These are phyloP conservation scores for Sordariomycetes sp. DNA, from an alignment of 2,329 filamentous ascomycete genomes.

Conservation along the genomic window DNA sequence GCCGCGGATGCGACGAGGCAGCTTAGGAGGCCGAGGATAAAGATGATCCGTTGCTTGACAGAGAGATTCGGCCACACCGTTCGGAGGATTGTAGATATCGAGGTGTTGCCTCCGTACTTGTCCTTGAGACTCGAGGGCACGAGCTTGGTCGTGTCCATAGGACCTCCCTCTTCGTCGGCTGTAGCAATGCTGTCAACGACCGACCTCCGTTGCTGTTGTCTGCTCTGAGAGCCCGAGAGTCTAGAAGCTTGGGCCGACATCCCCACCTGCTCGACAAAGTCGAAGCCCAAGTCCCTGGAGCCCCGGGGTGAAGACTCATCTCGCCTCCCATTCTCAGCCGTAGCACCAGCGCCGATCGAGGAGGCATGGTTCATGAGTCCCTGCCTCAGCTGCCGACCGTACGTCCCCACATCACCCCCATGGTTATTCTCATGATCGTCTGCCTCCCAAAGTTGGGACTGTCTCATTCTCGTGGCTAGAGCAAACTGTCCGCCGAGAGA, in stretches of 20 bases:
- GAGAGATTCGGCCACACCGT: conserved; percentile 62
- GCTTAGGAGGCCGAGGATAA: conserved; percentile 50
- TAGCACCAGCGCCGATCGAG: not conserved
- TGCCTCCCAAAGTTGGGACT: not conserved
- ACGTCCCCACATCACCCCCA: not conserved
- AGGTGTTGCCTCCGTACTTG: not conserved
- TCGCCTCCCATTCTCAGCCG: not conserved
- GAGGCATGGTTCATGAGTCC: not conserved
- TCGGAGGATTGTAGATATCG: conserved; percentile 34
- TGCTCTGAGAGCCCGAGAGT: not conserved
- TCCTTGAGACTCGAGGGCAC: too few species aligned
- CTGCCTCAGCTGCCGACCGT: not conserved
- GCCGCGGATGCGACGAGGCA: conserved; percentile 54
- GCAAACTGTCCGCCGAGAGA: not conserved
- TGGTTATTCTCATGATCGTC: not conserved
- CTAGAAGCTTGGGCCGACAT: not conserved
- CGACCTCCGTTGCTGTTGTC: not conserved
- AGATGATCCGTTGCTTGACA: conserved; percentile 33
- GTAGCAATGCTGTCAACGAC: not conserved
- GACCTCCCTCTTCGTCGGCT: not conserved
- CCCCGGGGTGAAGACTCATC: not conserved
- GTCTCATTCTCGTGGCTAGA: not conserved
- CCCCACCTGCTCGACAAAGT: not conserved
- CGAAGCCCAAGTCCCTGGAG: not conserved
- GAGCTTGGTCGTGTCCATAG: not conserved